These are phyloP conservation scores for Pleodorina starrii DNA, from an alignment of 139 green algal genomes.

Conservation along the genomic window DNA sequence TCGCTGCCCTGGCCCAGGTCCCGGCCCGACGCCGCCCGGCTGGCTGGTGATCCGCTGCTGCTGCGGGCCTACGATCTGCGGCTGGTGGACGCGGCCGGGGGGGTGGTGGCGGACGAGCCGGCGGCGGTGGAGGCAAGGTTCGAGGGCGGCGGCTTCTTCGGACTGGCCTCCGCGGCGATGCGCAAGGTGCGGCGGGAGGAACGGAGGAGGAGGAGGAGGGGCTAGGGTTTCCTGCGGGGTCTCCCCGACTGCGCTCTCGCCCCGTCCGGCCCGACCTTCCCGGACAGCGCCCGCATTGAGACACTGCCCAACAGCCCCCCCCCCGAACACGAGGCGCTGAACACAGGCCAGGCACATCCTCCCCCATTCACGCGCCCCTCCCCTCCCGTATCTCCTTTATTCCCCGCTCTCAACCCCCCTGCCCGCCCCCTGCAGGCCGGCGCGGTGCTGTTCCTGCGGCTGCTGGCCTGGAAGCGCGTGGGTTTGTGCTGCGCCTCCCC, in stretches of 20 bases:
- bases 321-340: too few relatives aligned
- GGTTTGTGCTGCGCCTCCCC: background rate
- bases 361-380: too few relatives aligned
- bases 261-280: too few relatives aligned
- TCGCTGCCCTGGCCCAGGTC: too few relatives aligned
- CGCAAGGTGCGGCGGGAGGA: constrained; percentile 34
- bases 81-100: constrained; percentile 16
- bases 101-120: background rate
- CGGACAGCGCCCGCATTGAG: too few relatives aligned
- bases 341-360: too few relatives aligned
- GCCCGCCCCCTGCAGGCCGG: constrained; percentile 31
- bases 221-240: too few relatives aligned
- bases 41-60: constrained; percentile 44
- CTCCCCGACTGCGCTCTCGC: too few relatives aligned
- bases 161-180: background rate
- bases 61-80: constrained; percentile 51
- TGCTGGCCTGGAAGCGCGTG: constrained; percentile 54
- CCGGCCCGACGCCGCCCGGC: constrained; percentile 51
- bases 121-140: constrained; percentile 9
- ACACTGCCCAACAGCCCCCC: too few relatives aligned
- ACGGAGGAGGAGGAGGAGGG: background rate
- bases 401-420: background rate
- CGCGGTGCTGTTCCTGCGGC: constrained; percentile 55
- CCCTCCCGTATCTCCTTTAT: background rate
- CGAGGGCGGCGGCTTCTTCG: constrained; percentile 48